phyloP scores from a whole-genome alignment of 495 filamentous ascomycete genomes.

The Xylaria castorea region DNA sequence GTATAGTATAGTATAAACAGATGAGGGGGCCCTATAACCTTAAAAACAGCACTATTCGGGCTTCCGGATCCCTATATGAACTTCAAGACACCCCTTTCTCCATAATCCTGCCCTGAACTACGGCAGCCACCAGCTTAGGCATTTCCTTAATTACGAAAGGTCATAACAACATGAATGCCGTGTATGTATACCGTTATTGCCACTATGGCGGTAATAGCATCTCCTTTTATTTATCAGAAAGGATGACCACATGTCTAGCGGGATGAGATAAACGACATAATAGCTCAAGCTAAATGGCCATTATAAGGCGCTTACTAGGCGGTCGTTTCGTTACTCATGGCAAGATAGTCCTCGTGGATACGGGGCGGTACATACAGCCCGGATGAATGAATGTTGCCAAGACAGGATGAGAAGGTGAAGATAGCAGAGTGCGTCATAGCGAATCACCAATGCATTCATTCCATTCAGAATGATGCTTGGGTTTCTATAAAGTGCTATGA shows the following conservation, averaged over 20 bases:
- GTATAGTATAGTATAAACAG: neutral
- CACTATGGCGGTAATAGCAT: too few relatives aligned
- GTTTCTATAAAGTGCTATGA: constrained; percentile 1
- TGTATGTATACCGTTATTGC: too few relatives aligned
- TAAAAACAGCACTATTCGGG: neutral
- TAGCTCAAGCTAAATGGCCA: neutral
- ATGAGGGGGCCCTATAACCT: neutral
- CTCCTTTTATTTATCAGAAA: too few relatives aligned
- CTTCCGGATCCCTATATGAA: neutral
- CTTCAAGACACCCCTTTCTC: neutral
- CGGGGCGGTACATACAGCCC: neutral
- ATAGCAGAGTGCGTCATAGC: neutral
- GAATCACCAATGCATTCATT: neutral
- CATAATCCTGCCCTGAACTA: neutral
- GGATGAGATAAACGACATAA: neutral
- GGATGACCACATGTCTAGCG: neutral
- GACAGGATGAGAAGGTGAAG: neutral
- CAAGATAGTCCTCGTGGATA: neutral
- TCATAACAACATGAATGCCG: neutral
- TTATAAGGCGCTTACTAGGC: neutral
- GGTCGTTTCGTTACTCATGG: neutral
- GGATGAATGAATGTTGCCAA: neutral
- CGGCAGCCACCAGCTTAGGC: neutral
- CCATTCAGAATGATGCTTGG: neutral
- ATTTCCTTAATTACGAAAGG: neutral